Evolutionary conservation across 495 filamentous ascomycete genomes (phyloP), one percentile per base, ranked within the genome.

Genomic region (Talaromyces adpressus): DNA sequence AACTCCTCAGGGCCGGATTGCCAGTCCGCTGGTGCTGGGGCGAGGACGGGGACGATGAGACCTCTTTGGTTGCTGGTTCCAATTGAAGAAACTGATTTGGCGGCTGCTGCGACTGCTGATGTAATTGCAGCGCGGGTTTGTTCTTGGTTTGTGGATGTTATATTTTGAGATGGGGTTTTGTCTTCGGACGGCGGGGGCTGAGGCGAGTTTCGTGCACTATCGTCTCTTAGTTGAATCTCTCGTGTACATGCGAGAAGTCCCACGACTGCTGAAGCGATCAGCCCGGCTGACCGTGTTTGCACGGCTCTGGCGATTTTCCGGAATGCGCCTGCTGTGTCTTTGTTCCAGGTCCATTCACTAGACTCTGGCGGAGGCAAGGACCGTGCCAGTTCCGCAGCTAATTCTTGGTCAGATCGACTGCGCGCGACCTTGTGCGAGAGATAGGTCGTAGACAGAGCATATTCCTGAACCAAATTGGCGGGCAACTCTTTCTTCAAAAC

Each of bases 211-310:
- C 66, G 66, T 23, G 72, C 73, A 63, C 77, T 81, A 18, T 81
- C 78, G 62, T 77, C 74, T 57, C 75, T 77, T 41, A 84, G 64
- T 41, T 80, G 73, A 27, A 93, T 81, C 65, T 91, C 89, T 20
- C 80, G 84, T 1, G 87, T 86, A 63, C 84, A 88, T 22, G 79
- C 79, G 39, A 93, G 79, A 16, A 92, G 71, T 1, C 87, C 89
- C 36, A 91, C 76, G 18, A 88, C 84, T 8, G 89, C 85, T 0
- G 89, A 88, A 1, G 89, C 89, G 36, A 87, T 79, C 58, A 93
- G 78, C n/a, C 82, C 87, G 1, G 89, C 87, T 32, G 89, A 89
- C 49, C 90, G 82, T 56, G 79, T 70, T 71, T 91, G 83, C 18
- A 92, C 86, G 2, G 84, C 77, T 45, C 82, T 82, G 0, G 87